phyloP scores from a whole-genome alignment of 2,329 filamentous ascomycete genomes.

The Ceratocystiopsis sp. region DNA sequence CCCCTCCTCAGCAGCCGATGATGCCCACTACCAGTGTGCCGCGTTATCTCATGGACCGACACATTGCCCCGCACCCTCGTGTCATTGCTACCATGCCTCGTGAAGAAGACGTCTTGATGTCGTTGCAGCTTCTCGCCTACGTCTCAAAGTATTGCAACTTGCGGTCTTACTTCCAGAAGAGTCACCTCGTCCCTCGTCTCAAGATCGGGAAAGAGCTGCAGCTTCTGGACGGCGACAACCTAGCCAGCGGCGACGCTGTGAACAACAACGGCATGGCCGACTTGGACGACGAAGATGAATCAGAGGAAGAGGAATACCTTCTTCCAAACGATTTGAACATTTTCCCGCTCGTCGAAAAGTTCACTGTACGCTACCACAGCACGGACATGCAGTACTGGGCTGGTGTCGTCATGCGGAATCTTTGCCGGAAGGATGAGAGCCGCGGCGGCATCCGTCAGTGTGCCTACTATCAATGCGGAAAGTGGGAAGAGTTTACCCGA shows the following conservation, averaged over 20 bases:
- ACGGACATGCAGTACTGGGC: slow-evolving; percentile 99
- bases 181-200: slow-evolving; percentile 80
- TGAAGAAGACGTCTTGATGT: slow-evolving; percentile 97
- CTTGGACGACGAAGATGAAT: slow-evolving; percentile 33
- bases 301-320: slow-evolving; percentile 72
- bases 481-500: slow-evolving; percentile 92
- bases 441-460: slow-evolving; percentile 90
- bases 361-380: slow-evolving; percentile 86
- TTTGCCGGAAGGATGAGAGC: slow-evolving; percentile 94
- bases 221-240: slow-evolving; percentile 55
- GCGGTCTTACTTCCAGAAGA: slow-evolving; percentile 85
- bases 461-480: slow-evolving; percentile 94
- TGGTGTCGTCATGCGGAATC: slow-evolving; percentile 94
- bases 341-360: slow-evolving; percentile 95
- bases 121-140: slow-evolving; percentile 86
- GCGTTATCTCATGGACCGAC: slow-evolving; percentile 62
- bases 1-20: slow-evolving; percentile 57
- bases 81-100: slow-evolving; percentile 84
- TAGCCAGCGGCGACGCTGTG: slow-evolving; percentile 7
- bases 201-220: slow-evolving; percentile 78
- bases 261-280: neutral
- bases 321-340: slow-evolving; percentile 94
- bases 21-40: slow-evolving; percentile 56
- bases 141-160: slow-evolving; percentile 98
- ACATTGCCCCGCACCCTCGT: slow-evolving; percentile 49